Percentiles rank a stretch among this genome's conserved stretches.
phyloP scores from a whole-genome alignment of 139 green algal genomes.

The Zygnema cylindricum region DNA sequence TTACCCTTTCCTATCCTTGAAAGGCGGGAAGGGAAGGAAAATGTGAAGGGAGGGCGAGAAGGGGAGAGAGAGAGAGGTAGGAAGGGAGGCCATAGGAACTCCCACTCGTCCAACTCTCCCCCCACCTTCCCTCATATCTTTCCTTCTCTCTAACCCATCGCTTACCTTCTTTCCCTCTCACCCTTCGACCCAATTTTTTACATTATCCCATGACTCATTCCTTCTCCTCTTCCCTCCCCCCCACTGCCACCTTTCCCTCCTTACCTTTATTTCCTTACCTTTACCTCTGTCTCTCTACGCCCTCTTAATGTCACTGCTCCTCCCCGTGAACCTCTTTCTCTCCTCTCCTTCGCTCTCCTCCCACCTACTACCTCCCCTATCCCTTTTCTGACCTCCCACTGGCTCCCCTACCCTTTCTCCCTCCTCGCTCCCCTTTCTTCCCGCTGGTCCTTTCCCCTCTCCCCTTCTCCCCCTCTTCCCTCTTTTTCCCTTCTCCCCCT shows the following conservation, averaged over 20 bases:
- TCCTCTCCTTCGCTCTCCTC: not conserved
- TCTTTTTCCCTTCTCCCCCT: not conserved
- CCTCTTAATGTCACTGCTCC: conserved; percentile 25
- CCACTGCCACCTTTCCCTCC: not conserved
- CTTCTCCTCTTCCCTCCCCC: not conserved
- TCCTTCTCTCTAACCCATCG: conserved; percentile 3
- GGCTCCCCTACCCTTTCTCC: not conserved
- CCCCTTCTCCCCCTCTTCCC: not conserved
- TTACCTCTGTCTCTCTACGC: not conserved
- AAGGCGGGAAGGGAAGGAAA: too few relatives aligned
- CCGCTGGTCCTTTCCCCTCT: not conserved
- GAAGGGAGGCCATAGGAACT: too few relatives aligned
- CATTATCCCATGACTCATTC: too few relatives aligned
- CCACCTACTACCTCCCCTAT: not conserved
- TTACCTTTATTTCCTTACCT: conserved; percentile 3
- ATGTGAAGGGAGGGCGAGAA: too few relatives aligned
- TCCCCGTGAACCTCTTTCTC: not conserved
- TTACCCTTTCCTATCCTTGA: too few relatives aligned
- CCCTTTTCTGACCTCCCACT: not conserved
- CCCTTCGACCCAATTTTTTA: too few relatives aligned
- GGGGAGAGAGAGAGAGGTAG: too few relatives aligned
- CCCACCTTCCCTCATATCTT: not conserved
- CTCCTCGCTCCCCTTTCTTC: not conserved
- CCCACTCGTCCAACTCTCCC: not conserved
- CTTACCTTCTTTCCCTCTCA: too few relatives aligned